phyloP scores from a whole-genome alignment of 2,329 filamentous ascomycete species.

The Dothidotthia symphoricarpi region DNA sequence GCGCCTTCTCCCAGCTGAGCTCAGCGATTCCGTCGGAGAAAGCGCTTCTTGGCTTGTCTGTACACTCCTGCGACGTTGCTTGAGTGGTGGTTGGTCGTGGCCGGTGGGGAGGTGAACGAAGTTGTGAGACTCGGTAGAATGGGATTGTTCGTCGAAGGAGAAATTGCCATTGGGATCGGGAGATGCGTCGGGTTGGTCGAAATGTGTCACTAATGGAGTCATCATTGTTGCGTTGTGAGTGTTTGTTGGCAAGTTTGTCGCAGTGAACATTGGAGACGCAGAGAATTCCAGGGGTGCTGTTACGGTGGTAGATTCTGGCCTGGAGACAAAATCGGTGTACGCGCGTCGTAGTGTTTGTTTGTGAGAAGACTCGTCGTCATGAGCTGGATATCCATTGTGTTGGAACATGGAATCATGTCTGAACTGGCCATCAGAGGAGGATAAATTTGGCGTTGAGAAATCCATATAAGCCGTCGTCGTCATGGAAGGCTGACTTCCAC shows the following conservation, averaged over 20 bases:
- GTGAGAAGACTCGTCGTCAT: background rate
- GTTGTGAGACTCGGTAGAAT: background rate
- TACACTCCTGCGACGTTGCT: slow-evolving; percentile 5
- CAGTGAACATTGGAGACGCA: slow-evolving; percentile 5
- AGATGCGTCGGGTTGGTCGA: slow-evolving; percentile 3
- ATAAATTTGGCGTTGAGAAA: background rate
- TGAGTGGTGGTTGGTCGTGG: background rate
- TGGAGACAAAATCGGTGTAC: background rate
- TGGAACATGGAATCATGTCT: background rate
- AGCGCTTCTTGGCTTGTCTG: slow-evolving; percentile 2
- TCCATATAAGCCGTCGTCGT: slow-evolving; percentile 1
- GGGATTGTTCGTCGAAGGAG: background rate
- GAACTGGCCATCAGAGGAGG: background rate
- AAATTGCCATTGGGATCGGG: slow-evolving; percentile 2
- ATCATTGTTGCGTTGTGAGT: slow-evolving; percentile 4
- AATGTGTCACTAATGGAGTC: slow-evolving; percentile 10
- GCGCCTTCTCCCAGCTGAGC: slow-evolving; percentile 11
- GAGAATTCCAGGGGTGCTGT: background rate
- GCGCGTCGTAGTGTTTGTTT: background rate
- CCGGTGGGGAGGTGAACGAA: background rate
- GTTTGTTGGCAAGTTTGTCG: background rate
- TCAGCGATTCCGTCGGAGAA: slow-evolving; percentile 1
- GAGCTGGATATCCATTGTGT: background rate
- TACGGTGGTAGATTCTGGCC: background rate
- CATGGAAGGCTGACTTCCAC: background rate